Base-by-base conservation (phyloP, 305 asterid genomes). In the Coffea humblotiana region DNA sequence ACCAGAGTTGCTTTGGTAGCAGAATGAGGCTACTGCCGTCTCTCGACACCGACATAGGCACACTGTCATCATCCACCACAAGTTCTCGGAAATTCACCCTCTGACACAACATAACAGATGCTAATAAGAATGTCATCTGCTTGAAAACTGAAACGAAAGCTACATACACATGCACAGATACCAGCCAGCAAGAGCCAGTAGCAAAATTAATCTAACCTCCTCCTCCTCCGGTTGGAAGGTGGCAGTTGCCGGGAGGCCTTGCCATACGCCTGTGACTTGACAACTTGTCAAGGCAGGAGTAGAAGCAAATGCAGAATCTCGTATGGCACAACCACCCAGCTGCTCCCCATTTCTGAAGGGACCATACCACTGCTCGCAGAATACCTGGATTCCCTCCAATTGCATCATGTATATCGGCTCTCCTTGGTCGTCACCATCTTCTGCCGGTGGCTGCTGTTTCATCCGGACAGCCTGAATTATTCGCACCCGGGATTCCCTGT, bases 261-360 rank as follows among this genome's bases (percentile, higher is more conserved):
- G 87, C 99, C 99, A 95, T 79, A 78, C 86, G 27, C 94, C 94
- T 29, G 74, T 49, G 77, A 95, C 83, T 76, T 77, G 85, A 0
- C 90, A 87, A 61, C 84, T 88, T 65, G 87, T 49, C 65, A 93
- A 88, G 65, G 94, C 86, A n/a, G 72, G 84, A 16, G 99, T 92
- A 78, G 94, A 82, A 23, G 99, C 99, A 78, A 95, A 95, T 23
- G 98, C 98, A 14, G 98, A 89, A 83, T 95, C 97, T 0, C 96
- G 89, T 47, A 95, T 86, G 43, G 97, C 85, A 80, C 99, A 95
- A 54, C 99, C 99, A n/a, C 99, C 99, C 43, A 95, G 85, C 88
- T 95, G 99, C 66, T 95, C 99, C 21, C 99, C 97, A 1, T 95
- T 91, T 78, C 97, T 88, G 72, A 92, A 95, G 6, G 98, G 98